These are phyloP conservation scores for Cenchrus americanus DNA, from an alignment of 176 grass and related monocot species.

Conservation along the genomic window DNA sequence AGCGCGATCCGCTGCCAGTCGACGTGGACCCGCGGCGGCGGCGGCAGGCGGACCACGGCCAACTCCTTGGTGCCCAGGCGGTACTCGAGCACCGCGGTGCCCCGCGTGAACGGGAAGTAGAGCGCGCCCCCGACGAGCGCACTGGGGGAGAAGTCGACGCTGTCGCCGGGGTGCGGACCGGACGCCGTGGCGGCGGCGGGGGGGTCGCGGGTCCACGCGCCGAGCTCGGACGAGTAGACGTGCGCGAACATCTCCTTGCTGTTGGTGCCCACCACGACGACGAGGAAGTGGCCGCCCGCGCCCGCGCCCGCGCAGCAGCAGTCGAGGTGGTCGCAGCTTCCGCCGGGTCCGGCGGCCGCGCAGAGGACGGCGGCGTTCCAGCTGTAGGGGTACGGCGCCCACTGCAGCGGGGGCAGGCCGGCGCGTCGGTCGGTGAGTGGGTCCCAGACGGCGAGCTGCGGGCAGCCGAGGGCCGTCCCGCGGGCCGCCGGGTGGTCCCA, in stretches of 20 bases:
- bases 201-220: background rate
- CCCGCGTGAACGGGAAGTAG: background rate
- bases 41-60: background rate
- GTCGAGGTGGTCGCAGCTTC: slow-evolving; percentile 25
- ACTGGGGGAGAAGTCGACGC: background rate
- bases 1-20: background rate
- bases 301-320: too few species aligned
- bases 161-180: background rate
- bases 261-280: slow-evolving; percentile 11
- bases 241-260: background rate
- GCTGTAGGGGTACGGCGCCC: background rate
- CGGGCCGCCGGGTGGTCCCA: too few species aligned
- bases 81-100: background rate
- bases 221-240: slow-evolving; percentile 19
- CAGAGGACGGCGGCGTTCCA: slow-evolving; percentile 33
- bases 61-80: background rate
- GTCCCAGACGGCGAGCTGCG: slow-evolving; percentile 27
- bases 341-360: background rate
- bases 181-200: too few species aligned
- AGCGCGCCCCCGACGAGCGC: background rate
- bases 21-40: background rate
- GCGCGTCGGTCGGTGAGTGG: background rate
- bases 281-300: slow-evolving; percentile 18
- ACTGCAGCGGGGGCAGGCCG: background rate
- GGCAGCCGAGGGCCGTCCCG: too few species aligned